Conservation (phyloP, 176 grass and related monocot species). For the Oryza australiensis region DNA sequence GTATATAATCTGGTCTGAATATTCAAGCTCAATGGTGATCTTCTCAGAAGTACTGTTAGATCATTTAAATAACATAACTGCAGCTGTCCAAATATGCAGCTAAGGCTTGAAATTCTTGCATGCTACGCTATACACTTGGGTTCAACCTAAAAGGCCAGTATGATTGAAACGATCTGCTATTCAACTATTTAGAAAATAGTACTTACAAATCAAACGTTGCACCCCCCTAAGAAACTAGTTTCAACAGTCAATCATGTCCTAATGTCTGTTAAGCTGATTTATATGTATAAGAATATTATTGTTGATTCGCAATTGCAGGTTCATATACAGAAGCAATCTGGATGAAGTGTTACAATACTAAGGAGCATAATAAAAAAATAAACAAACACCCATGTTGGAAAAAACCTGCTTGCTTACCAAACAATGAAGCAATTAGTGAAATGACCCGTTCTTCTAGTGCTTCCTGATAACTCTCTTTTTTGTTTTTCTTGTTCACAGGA, state of each 20-base stretch:
- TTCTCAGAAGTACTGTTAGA: background rate
- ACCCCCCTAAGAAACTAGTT: background rate
- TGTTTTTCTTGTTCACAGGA: conserved; percentile 84
- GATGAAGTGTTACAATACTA: background rate
- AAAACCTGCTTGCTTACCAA: conserved; percentile 81
- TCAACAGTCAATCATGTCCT: background rate
- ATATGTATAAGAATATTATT: background rate
- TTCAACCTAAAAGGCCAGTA: background rate
- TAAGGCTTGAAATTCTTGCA: conserved; percentile 21
- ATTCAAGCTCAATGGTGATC: background rate
- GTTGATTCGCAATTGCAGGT: background rate
- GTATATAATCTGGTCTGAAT: background rate
- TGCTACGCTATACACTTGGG: background rate
- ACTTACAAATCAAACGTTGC: background rate
- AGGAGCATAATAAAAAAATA: background rate
- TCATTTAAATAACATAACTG: background rate
- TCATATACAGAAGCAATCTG: background rate
- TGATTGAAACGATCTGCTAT: conserved; percentile 4
- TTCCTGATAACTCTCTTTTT: conserved; percentile 83
- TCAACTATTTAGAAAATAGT: background rate
- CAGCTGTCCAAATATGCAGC: background rate
- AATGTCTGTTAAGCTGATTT: background rate
- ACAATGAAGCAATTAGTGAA: conserved; percentile 95
- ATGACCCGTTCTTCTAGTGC: conserved; percentile 91
- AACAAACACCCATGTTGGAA: background rate